Evolutionary conservation across 2,329 filamentous ascomycete genomes (phyloP), one percentile per base, ranked within the genome.

Genomic region (Cyphellophora attinorum): DNA sequence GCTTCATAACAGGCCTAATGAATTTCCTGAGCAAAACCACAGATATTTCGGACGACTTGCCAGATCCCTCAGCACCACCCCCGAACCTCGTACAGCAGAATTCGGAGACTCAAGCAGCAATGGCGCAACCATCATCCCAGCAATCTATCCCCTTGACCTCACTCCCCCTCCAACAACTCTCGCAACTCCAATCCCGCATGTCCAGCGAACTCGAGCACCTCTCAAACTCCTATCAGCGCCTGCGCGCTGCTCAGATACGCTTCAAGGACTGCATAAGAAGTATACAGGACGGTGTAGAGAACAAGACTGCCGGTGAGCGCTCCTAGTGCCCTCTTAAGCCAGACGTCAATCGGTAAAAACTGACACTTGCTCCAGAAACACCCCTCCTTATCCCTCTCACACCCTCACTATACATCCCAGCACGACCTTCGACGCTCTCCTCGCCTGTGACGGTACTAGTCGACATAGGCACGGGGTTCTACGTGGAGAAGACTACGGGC

Each of bases 121-220:
- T 38, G 38, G 39, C 42, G 10, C 41, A 42, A 19, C 29, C 35
- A 18, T 25, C 21, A 25, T 8, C 8, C 21, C 37, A 34, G 27
- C 40, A 38, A n/a, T 40, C 50, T 68, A 70, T 84, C 48, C 77
- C 83, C 55, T 68, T 98, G 51, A 76, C 80, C 51, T 77, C 74
- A 41, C 80, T 98, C 52, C 82, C 81, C 50, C 70, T 80, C 16
- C 83, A 85, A 47, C 89, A 95, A 63, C 81, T 98, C 48, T 80
- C 77, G 48, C 78, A 85, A 51, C 80, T 98, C 49, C 95, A 98
- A 70, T 86, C 91, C 60, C 89, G 95, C 59, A 80, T 98, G 47
- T 89, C 94, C 59, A 81, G 91, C 53, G 91, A 98, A 63, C 80
- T 98, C 46, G 85, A 94, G 57, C 89, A 96, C 65, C 76, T 98